Evolutionary conservation across 768 basidiomycete species (phyloP).

Genomic region (Leccinum subgranulosum): DNA sequence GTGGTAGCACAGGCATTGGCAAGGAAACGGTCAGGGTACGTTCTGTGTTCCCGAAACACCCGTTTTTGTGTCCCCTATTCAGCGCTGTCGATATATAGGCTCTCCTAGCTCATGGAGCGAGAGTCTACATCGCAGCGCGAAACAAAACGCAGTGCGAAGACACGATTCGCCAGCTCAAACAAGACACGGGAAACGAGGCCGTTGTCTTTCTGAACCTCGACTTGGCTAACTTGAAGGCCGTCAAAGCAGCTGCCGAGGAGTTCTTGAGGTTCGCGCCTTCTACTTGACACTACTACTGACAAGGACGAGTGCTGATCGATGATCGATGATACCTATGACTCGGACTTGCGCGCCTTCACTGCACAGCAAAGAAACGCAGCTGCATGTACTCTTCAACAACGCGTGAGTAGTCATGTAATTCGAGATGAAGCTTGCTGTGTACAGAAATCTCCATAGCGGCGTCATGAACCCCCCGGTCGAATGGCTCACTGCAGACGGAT

Average conservation of each 20-base stretch:
- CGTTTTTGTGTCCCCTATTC: neutral
- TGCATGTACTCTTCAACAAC: slow-evolving; percentile 51
- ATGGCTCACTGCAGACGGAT: slow-evolving; percentile 44
- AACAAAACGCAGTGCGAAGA: slow-evolving; percentile 22
- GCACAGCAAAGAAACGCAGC: slow-evolving; percentile 39
- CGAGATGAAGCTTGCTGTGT: slow-evolving; percentile 20
- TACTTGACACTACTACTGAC: neutral
- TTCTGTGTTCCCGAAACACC: neutral
- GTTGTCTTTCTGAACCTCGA: slow-evolving; percentile 34
- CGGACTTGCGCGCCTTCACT: neutral
- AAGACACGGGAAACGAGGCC: slow-evolving; percentile 31
- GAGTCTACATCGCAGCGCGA: slow-evolving; percentile 36
- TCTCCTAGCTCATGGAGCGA: slow-evolving; percentile 32
- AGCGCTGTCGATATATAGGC: slow-evolving; percentile 5
- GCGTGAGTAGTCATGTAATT: slow-evolving; percentile 34
- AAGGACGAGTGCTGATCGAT: neutral
- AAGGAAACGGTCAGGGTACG: slow-evolving; percentile 20
- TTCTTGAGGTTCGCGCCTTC: slow-evolving; percentile 21
- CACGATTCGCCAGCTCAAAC: slow-evolving; percentile 31
- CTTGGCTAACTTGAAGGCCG: slow-evolving; percentile 32
- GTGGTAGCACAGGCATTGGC: slow-evolving; percentile 32
- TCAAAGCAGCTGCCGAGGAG: slow-evolving; percentile 35
- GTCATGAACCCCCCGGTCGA: slow-evolving; percentile 43
- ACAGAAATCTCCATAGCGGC: slow-evolving; percentile 35
- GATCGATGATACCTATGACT: neutral